These are phyloP conservation scores for Colletotrichum sp. DNA, from an alignment of 2,329 filamentous ascomycete species.

Conservation along the genomic window DNA sequence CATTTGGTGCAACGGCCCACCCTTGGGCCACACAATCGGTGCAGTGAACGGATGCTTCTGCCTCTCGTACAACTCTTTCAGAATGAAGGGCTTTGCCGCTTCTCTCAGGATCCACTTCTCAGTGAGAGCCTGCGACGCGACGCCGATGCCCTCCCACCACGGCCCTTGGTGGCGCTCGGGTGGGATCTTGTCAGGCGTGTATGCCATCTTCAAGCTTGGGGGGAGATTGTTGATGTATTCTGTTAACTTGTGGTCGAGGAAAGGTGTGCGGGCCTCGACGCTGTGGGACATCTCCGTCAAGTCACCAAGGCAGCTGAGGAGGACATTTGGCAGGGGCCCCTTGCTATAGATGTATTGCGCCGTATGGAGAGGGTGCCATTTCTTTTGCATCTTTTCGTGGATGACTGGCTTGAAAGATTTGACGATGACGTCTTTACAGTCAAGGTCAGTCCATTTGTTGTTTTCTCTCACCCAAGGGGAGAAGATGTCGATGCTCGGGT, in stretches of 20 bases:
- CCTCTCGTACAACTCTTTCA: conserved; percentile 52
- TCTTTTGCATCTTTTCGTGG: conserved; percentile 23
- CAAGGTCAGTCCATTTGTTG: background rate
- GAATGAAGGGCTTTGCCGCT: conserved; percentile 37
- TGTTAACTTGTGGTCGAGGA: conserved; percentile 34
- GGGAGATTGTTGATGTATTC: conserved; percentile 28
- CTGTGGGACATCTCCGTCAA: conserved; percentile 39
- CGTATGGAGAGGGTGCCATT: conserved; percentile 33
- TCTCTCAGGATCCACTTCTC: conserved; percentile 59
- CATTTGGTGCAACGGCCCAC: conserved; percentile 46
- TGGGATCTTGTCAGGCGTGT: background rate
- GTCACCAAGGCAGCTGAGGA: conserved; percentile 35
- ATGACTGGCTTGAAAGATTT: conserved; percentile 8
- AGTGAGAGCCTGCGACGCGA: conserved; percentile 25
- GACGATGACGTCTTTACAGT: background rate
- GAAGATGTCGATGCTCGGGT: background rate
- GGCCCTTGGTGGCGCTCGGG: background rate
- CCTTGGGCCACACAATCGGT: conserved; percentile 41
- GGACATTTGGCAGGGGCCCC: conserved; percentile 25
- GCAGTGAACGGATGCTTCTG: conserved; percentile 55
- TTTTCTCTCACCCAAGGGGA: background rate
- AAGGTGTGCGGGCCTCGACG: conserved; percentile 37
- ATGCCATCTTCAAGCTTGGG: background rate
- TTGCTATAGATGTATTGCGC: conserved; percentile 30
- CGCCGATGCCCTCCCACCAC: conserved; percentile 1